These are phyloP conservation scores for Vitellaria paradoxa DNA, from an alignment of 179 eudicot species.

Conservation along the genomic window DNA sequence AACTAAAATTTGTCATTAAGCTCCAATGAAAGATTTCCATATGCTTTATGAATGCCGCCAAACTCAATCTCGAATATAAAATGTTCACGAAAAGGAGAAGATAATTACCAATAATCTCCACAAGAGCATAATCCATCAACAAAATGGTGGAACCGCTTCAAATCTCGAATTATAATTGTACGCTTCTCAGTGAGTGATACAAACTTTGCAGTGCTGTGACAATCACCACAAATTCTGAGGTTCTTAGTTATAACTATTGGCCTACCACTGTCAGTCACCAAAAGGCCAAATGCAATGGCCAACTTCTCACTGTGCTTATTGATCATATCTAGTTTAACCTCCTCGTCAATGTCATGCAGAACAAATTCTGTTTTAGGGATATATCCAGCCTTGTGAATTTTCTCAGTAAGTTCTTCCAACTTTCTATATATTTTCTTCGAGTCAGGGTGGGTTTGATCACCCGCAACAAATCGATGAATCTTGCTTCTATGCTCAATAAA, in stretches of 20 bases:
- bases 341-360: slow-evolving; percentile 41
- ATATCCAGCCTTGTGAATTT: slow-evolving; percentile 33
- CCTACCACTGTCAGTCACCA: slow-evolving; percentile 20
- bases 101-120: slow-evolving; percentile 34
- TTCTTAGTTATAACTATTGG: slow-evolving; percentile 43
- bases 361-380: slow-evolving; percentile 34
- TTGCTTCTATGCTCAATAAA: slow-evolving; percentile 36
- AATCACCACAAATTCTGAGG: slow-evolving; percentile 47
- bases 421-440: slow-evolving; percentile 32
- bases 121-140: slow-evolving; percentile 41
- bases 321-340: slow-evolving; percentile 39
- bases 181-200: slow-evolving; percentile 38
- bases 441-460: slow-evolving; percentile 42
- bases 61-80: no score
- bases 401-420: slow-evolving; percentile 28
- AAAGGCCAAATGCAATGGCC: slow-evolving; percentile 45
- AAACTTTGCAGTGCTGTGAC: slow-evolving; percentile 36
- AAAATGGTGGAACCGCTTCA: slow-evolving; percentile 45
- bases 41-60: background rate
- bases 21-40: background rate
- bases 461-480: slow-evolving; percentile 32
- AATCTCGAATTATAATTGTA: slow-evolving; percentile 38
- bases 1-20: background rate
- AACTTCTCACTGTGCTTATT: slow-evolving; percentile 43
- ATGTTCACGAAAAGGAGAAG: background rate